Evolutionary conservation across 495 filamentous ascomycete species (phyloP), one percentile per base, ranked within the genome.

Genomic region (Elasticomyces elasticus): DNA sequence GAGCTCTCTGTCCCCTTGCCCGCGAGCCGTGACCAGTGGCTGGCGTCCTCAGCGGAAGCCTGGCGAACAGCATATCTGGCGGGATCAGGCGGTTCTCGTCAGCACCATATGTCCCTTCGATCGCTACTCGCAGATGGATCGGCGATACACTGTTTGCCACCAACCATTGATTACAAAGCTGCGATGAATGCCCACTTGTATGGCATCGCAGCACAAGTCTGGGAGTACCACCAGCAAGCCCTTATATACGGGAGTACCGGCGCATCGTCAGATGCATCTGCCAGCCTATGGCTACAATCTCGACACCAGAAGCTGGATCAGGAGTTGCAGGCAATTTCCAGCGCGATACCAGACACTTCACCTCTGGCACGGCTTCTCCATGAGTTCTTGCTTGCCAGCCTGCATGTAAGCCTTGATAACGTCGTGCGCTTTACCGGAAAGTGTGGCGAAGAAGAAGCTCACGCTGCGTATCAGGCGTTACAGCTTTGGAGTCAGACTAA

Each of bases 351-450:
- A 26, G 58, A 63, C 10, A 61, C 68, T 31, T 63, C 64, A 25
- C 63, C 65, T 1, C 11, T 23, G 22, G 25, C 35, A 5, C 17
- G 23, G 5, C 59, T 83, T 4, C 51, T 80, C 0, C 62, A 76
- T 1, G 73, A 83, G 49, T 66, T 79, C 0, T 64, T 81, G 0
- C 66, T 77, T 5, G 75, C 81, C 71, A 71, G 77, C 52, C 65
- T 83, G 0, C 69, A 82, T 60, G 73, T 80, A 49, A 77, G 77
- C 0, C 68, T 82, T 0, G 80, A 82, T 43, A 79, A 82, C 33
- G 71, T 84, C 0, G 78, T 83, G 55, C 72, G 78, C 1, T 81
- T 83, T 46, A 76, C 78, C 0, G 79, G 79, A 0, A 79, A 79
- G 35, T 76, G 80, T 44, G 80, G 79, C 45, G 74, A 77, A 48